A percentile compares a stretch with the other conserved stretches of the same genome.
phyloP scores from a whole-genome alignment of 148 eudicot genomes.

The Rhododendron ovatum region DNA sequence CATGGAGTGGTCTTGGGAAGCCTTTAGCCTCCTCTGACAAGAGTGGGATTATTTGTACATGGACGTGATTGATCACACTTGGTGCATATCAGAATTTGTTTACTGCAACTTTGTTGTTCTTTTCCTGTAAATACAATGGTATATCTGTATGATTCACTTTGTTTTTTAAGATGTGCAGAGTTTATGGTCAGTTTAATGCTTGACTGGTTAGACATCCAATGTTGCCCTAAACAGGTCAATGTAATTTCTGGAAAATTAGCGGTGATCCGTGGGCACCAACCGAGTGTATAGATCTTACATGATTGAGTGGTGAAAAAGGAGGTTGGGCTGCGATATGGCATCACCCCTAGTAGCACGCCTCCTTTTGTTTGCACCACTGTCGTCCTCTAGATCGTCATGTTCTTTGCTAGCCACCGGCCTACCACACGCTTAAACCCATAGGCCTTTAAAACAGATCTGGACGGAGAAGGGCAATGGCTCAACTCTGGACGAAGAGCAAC shows the following conservation, averaged over 20 bases:
- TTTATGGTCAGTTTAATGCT: not conserved
- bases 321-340: too few species aligned
- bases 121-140: constrained; percentile 4
- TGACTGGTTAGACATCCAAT: not conserved
- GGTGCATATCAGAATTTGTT: not conserved
- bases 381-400: too few species aligned
- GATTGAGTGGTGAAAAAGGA: too few species aligned
- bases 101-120: not conserved
- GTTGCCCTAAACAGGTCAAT: not conserved
- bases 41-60: constrained; percentile 70
- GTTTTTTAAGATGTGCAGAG: not conserved
- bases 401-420: too few species aligned
- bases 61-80: constrained; percentile 41
- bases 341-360: too few species aligned
- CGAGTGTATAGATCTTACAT: too few species aligned
- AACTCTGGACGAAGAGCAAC: too few species aligned
- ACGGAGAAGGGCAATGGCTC: too few species aligned
- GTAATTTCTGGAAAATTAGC: not conserved
- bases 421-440: too few species aligned
- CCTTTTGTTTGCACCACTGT: too few species aligned
- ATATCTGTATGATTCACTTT: not conserved
- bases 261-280: too few species aligned
- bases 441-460: too few species aligned
- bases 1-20: constrained; percentile 86
- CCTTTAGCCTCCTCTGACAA: constrained; percentile 80